Evolutionary conservation across 441 rosid species (phyloP), one percentile per base, ranked within the genome.

Genomic region (Euphorbia schlechtendalii): DNA sequence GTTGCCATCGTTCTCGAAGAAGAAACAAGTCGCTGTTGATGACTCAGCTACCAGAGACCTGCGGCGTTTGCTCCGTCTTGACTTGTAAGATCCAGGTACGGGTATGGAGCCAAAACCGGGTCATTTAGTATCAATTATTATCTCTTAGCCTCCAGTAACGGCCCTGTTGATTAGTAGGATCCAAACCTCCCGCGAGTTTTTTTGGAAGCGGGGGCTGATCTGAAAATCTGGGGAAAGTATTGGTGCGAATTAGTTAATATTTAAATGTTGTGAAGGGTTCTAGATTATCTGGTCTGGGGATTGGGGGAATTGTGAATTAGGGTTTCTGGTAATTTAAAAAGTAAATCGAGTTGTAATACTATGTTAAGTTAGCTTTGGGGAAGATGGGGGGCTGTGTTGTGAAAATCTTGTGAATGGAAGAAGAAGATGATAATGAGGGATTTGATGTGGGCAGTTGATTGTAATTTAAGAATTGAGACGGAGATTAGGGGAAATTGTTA

Each of bases 1-100:
- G 25, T 63, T 90, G 18, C 97, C 97, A 27, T 86, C 95, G 0
- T 93, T 93, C 71, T 81, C 88, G 28, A 88, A 76, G 81, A 84
- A 77, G 65, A 82, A 80, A 68, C 79, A 75, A 22, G 74, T 76
- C 27, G 32, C 71, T 12, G 59, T 83, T 9, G 95, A 88, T 64
- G 91, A 90, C 63, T 80, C 81, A 0, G 97, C 98, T 34, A 88
- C 97, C 65, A 81, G 89, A 65, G 92, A 88, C 63, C 89, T 93
- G 70, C 78, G 90, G 70, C 86, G 96, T n/a, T 73, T 90, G 76
- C 96, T 93, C 45, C 85, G 92, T 21, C 84, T 90, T 0, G 85
- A 92, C 12, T 48, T 71, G 17, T 89, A 69, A 77, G 46, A 9
- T 18, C 69, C 64, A 43, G 18, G 25, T 56, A 21, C 5, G 18